Evolutionary conservation across 169 alveolate genomes (phyloP), one percentile per base, ranked within the genome.

Genomic region (Ichthyophthirius multifiliis): DNA sequence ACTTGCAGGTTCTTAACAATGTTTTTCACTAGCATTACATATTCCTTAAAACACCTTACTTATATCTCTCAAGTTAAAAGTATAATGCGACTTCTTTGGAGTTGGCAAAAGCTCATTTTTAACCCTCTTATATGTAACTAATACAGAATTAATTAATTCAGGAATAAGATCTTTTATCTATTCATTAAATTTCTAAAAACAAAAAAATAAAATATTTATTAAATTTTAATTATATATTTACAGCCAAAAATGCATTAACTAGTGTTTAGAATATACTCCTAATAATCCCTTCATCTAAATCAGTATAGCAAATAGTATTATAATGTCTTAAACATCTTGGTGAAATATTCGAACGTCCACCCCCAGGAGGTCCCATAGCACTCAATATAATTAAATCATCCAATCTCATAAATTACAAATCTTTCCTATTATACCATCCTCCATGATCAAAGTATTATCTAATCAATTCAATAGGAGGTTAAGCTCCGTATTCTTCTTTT

Each of bases 331-430:
- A 81, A 43, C 94, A 79, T 85, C 99, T 91, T 65, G 89, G 86
- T 10, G 99, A 92, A 76, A 95, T 92, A 80, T 77, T 87, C 23
- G 97, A 85, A 31, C 98, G 87, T 5, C 98, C 99, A 12, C 99
- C 99, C 0, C 99, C 99, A 1, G 99, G 99, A 10, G 97, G 97
- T 0, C 99, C 99, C 99, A 96, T 95, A 16, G 98, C 97, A 5
- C 96, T 90, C 15, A 95, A 87, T 74, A 94, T 83, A 73, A 94
- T 88, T 39, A 96, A 83, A 75, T 95, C 97, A 45, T 92, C 93
- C 45, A 96, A 90, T 78, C 82, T 91, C 88, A 80, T 92, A 83
- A 92, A 93, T 18, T 94, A 89, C 45, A 90, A 91, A 82, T 92
- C 97, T 84, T 95, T 95, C 18, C 96, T 46, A 80, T 95, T 95